Conservation (phyloP, 1,284 basidiomycete species). For the Vanrija sp. region DNA sequence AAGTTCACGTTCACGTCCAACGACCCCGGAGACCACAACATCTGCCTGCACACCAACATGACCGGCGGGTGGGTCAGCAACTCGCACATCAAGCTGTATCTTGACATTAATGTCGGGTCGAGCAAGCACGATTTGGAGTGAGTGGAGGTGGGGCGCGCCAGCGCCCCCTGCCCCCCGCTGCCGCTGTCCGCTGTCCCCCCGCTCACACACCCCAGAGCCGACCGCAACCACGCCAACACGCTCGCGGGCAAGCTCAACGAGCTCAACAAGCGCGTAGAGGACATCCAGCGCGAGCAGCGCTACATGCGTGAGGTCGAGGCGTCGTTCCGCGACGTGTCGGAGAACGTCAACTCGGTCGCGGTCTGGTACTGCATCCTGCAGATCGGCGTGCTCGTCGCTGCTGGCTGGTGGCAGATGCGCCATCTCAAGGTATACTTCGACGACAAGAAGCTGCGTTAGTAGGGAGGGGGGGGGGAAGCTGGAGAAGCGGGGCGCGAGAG, state of each 20-base stretch:
- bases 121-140: constrained; percentile 76
- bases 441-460: constrained; percentile 73
- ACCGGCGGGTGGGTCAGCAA: constrained; percentile 73
- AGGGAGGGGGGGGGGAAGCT: too few relatives aligned
- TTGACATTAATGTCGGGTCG: constrained; percentile 87
- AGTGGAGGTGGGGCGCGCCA: too few relatives aligned
- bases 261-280: constrained; percentile 86
- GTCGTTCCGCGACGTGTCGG: constrained; percentile 84
- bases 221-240: constrained; percentile 80
- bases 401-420: constrained; percentile 88
- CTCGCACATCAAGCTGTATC: constrained; percentile 88
- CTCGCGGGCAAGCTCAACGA: constrained; percentile 82
- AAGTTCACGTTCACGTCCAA: constrained; percentile 97
- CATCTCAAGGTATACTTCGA: constrained; percentile 88
- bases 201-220: constrained; percentile 44
- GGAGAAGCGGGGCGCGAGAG: too few relatives aligned
- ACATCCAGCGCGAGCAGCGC: constrained; percentile 92
- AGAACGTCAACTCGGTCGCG: constrained; percentile 79
- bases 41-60: constrained; percentile 88
- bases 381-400: constrained; percentile 75
- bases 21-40: constrained; percentile 87
- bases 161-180: too few relatives aligned
- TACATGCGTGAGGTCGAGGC: constrained; percentile 91
- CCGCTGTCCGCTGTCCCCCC: too few relatives aligned
- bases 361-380: constrained; percentile 91